Percentiles rank a stretch among this genome's conserved stretches.
Conservation (phyloP, 352 stramenopile genomes). For the Phytophthora lateralis region DNA sequence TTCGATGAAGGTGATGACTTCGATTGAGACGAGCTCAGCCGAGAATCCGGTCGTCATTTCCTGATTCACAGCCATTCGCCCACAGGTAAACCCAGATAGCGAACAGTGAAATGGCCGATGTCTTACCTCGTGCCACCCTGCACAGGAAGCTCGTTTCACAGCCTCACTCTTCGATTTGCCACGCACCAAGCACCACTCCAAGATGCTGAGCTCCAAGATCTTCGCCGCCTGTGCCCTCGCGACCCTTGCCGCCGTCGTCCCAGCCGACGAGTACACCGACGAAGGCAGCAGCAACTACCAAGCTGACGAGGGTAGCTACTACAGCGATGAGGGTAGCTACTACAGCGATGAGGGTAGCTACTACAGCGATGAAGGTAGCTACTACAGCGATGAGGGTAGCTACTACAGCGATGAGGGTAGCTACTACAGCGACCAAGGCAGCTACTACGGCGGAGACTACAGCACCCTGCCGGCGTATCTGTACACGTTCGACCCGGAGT, state of each 20-base stretch:
- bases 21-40: neutral
- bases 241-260: constrained; percentile 13
- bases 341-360: constrained; percentile 1
- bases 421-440: constrained; percentile 9
- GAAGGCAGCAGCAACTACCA: no score
- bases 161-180: constrained; percentile 28
- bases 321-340: constrained; percentile 5
- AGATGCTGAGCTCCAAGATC: constrained; percentile 32
- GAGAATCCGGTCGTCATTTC: constrained; percentile 4
- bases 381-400: neutral
- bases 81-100: neutral
- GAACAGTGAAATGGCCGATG: constrained; percentile 5
- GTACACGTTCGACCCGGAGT: constrained; percentile 54
- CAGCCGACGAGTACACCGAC: constrained; percentile 15
- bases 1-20: neutral
- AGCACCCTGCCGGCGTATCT: constrained; percentile 24
- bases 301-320: neutral
- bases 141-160: neutral
- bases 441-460: constrained; percentile 14
- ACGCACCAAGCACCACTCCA: constrained; percentile 8
- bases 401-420: constrained; percentile 3
- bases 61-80: constrained; percentile 15
- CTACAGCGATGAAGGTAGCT: constrained; percentile 5
- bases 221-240: constrained; percentile 18
- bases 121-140: neutral